Base-by-base conservation (phyloP, 2,329 filamentous ascomycete species). In the Trichoderma lentiforme region DNA sequence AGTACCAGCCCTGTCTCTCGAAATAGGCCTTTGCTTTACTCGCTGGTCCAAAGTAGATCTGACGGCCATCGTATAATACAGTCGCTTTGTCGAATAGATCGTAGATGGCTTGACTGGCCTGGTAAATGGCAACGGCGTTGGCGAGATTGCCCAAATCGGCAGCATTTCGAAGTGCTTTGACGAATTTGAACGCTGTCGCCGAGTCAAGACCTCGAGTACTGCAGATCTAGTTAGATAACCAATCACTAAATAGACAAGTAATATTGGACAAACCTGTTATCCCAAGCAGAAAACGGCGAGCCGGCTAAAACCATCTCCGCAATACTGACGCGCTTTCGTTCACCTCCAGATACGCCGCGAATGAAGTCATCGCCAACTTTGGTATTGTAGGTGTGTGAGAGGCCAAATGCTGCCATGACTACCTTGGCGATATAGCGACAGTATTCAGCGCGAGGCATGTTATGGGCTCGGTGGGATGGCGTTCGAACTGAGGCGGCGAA, bases 251-350 rank as follows among this genome's bases (percentile, higher is more conserved):
- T 26, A 2, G 3, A 30, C 6, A 4, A n/a, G 11, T 21, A 15
- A 6, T 15, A 7, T 9, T 36, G n/a, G n/a, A 72, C 74, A 47
- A 64, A 80, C 78, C 87, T 90, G 74, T 93, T 93, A 73, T 92
- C 93, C 93, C 93, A 96, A 0, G 81, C 82, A 6, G 77, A 79
- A 53, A 90, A 80, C 0, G 86, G 86, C 0, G 88, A 87, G 39
- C 85, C 84, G 18, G 90, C 90, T 12, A 94, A 83, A 73, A 91
- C 87, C 75, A 93, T 93, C 80, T 96, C 93, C 1, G 92, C 92
- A 73, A 96, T 94, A 58, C 90, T 92, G 6, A 97, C 93, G 79
- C 94, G 90, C 83, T 96, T 95, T 71, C 90, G 85, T 79, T 93
- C 91, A 47, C 91, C 91, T 30, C 91, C 91, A 8, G 87, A 90